These are phyloP conservation scores for Candida glucosophila DNA, from an alignment of 1,139 yeast species.

Conservation along the genomic window DNA sequence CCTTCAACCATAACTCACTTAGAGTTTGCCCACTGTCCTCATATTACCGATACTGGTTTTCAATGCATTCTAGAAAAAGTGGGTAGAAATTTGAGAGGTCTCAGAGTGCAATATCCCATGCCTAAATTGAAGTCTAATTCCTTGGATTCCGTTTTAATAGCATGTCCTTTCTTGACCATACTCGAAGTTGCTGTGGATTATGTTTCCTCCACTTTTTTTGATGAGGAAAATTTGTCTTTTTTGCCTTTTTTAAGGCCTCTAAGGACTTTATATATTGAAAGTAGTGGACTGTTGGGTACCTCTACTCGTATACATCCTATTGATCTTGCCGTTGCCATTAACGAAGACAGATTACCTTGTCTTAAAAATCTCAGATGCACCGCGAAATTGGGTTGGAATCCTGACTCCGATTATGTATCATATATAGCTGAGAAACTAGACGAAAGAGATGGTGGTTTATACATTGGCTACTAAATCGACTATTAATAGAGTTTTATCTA, in stretches of 20 bases:
- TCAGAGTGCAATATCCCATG: conserved; percentile 80
- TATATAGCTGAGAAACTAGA: conserved; percentile 31
- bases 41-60: conserved; percentile 52
- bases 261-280: conserved; percentile 58
- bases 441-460: conserved; percentile 35
- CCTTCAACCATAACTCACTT: conserved; percentile 65
- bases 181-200: conserved; percentile 78
- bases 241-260: conserved; percentile 46
- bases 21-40: conserved; percentile 85
- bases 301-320: conserved; percentile 77
- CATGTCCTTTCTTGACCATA: conserved; percentile 63
- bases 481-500: too few relatives aligned
- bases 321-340: conserved; percentile 76
- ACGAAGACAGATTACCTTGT: conserved; percentile 67
- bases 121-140: conserved; percentile 67
- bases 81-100: conserved; percentile 54
- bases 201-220: conserved; percentile 56
- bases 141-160: conserved; percentile 60
- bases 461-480: conserved; percentile 30
- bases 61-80: conserved; percentile 50
- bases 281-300: conserved; percentile 86
- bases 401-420: conserved; percentile 56
- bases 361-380: conserved; percentile 60
- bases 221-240: conserved; percentile 44
- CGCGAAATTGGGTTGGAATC: conserved; percentile 82